Conservation (phyloP, 352 stramenopile genomes). For the Aphanomyces invadans region DNA sequence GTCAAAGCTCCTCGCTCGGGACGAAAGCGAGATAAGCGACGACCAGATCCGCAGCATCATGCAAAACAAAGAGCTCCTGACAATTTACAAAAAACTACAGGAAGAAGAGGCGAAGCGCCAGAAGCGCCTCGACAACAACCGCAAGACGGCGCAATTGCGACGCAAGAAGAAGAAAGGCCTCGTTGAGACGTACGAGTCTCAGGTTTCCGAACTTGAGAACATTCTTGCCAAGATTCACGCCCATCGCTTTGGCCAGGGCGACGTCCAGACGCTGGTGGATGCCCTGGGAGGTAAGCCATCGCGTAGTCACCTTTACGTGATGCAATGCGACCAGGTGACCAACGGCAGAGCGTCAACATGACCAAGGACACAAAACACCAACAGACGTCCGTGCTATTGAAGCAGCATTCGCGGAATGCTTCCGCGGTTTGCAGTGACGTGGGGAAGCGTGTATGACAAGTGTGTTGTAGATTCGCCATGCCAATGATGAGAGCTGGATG, state of each 20-base stretch:
- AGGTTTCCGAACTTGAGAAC: constrained; percentile 84
- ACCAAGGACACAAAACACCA: constrained; percentile 81
- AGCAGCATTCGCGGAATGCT: constrained; percentile 67
- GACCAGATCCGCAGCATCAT: constrained; percentile 87
- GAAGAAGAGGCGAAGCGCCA: constrained; percentile 78
- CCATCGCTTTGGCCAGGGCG: constrained; percentile 64
- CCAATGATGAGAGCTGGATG: constrained; percentile 78
- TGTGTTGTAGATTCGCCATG: constrained; percentile 49
- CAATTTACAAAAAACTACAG: constrained; percentile 84
- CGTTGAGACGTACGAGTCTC: constrained; percentile 78
- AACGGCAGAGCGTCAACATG: constrained; percentile 73
- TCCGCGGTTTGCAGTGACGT: constrained; percentile 40
- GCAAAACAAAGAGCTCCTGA: constrained; percentile 68
- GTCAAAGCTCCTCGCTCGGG: constrained; percentile 68
- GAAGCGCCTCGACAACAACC: constrained; percentile 64
- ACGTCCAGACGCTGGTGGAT: constrained; percentile 53
- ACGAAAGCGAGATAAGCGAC: constrained; percentile 63
- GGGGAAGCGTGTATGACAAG: neutral
- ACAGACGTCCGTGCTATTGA: constrained; percentile 65
- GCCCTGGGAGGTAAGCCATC: constrained; percentile 55
- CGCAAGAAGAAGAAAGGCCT: constrained; percentile 85
- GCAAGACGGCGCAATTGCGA: constrained; percentile 66
- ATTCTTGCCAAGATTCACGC: constrained; percentile 68
- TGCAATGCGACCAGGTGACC: no score
- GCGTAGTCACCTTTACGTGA: no score